Evolutionary conservation across 31 red algal genomes (phyloP).

Genomic region (Odonthalia washingtoniensis): DNA sequence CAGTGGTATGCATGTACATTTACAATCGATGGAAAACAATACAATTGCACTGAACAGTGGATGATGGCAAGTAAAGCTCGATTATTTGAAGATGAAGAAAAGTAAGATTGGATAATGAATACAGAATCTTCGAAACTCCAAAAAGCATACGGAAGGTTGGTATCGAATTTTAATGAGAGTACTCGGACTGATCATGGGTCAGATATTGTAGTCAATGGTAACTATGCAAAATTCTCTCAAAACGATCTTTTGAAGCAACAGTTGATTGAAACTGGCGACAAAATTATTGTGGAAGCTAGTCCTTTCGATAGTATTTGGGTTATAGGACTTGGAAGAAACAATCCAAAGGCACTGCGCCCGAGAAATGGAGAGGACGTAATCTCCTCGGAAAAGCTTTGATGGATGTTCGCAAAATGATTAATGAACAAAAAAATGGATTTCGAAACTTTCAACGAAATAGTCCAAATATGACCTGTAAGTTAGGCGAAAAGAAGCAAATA

Average conservation of each 20-base stretch:
- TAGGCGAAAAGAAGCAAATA: no score
- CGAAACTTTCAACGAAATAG: conserved; percentile 17
- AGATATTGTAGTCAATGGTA: conserved; percentile 15
- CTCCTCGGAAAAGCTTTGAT: conserved; percentile 39
- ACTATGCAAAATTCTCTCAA: conserved; percentile 41
- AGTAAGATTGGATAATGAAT: neutral
- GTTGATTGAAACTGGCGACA: conserved; percentile 34
- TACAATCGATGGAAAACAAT: conserved; percentile 40
- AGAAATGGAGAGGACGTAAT: conserved; percentile 35
- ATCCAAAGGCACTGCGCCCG: neutral
- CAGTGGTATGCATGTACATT: conserved; percentile 22
- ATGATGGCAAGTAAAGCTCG: conserved; percentile 43
- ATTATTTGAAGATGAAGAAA: conserved; percentile 24
- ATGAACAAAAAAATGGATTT: conserved; percentile 28
- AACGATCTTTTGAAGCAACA: neutral
- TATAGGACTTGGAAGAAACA: conserved; percentile 34
- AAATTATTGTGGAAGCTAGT: conserved; percentile 32
- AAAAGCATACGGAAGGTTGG: conserved; percentile 9
- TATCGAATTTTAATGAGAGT: conserved; percentile 20
- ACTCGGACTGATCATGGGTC: neutral
- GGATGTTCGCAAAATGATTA: neutral
- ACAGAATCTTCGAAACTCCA: no score
- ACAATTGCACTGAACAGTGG: conserved; percentile 31
- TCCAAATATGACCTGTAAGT: neutral
- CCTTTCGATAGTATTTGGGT: conserved; percentile 39